Conservation (phyloP, 352 stramenopile genomes). For the Globisporangium okanoganense region DNA sequence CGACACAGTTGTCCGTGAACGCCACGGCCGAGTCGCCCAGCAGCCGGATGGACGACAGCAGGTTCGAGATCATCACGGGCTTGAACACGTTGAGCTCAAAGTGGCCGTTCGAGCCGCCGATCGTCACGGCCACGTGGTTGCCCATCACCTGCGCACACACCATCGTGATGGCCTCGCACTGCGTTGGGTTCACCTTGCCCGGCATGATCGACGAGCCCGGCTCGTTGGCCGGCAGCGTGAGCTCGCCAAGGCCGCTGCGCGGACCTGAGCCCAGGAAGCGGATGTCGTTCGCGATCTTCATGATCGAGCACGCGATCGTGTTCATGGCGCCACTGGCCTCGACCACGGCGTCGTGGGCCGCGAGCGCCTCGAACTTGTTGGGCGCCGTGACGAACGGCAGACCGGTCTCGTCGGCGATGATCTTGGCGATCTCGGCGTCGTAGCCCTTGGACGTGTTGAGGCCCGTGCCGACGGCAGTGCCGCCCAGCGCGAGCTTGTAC, state of each 20-base stretch:
- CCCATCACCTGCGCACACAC: slow-evolving; percentile 95
- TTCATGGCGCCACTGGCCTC: slow-evolving; percentile 70
- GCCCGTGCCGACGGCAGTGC: slow-evolving; percentile 94
- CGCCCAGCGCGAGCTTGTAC: slow-evolving; percentile 92
- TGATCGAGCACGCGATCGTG: slow-evolving; percentile 65
- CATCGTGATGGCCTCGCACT: slow-evolving; percentile 97
- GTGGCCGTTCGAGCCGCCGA: slow-evolving; percentile 93
- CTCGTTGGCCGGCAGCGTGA: slow-evolving; percentile 65
- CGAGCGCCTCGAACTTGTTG: slow-evolving; percentile 95
- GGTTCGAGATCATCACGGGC: slow-evolving; percentile 93
- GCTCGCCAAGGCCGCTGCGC: slow-evolving; percentile 53
- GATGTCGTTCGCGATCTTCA: slow-evolving; percentile 82
- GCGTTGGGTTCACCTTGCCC: slow-evolving; percentile 82
- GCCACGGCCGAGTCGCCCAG: slow-evolving; percentile 84
- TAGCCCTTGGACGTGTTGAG: slow-evolving; percentile 92
- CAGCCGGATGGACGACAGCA: slow-evolving; percentile 74
- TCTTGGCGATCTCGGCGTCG: slow-evolving; percentile 90
- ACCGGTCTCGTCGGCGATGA: slow-evolving; percentile 91
- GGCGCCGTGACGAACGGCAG: slow-evolving; percentile 93
- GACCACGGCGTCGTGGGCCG: slow-evolving; percentile 62
- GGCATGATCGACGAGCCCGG: slow-evolving; percentile 75
- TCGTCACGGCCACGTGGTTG: slow-evolving; percentile 92
- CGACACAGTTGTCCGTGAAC: slow-evolving; percentile 93
- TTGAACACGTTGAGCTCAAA: slow-evolving; percentile 99
- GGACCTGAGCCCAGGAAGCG: slow-evolving; percentile 62